Conservation (phyloP, 73 alveolate species). For the Breviolum minutum region DNA sequence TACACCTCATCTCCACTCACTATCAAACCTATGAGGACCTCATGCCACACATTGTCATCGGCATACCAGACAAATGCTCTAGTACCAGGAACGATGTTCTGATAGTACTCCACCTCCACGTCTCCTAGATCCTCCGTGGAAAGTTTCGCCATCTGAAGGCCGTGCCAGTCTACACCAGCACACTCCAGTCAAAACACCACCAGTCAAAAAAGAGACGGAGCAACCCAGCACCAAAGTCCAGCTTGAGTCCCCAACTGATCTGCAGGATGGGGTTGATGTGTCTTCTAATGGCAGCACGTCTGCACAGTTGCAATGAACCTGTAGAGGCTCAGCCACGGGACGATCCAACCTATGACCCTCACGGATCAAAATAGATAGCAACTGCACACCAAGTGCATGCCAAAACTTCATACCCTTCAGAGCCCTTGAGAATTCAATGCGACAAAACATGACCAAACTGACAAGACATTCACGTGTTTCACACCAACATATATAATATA, state of each 20-base stretch:
- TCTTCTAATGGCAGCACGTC: not conserved
- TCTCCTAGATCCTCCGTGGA: not conserved
- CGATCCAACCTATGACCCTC: not conserved
- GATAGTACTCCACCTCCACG: constrained; percentile 69
- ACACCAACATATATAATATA: constrained; percentile 29
- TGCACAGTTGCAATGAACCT: not conserved
- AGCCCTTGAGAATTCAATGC: not conserved
- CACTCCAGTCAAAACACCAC: too few relatives aligned
- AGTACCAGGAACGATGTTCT: not conserved
- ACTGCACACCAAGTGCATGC: constrained; percentile 38
- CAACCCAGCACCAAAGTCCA: not conserved
- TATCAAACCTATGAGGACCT: not conserved
- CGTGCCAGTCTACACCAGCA: not conserved
- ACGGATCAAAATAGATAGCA: not conserved
- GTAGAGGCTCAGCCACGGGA: not conserved
- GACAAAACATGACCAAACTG: too few relatives aligned
- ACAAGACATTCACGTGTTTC: constrained; percentile 16
- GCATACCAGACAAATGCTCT: constrained; percentile 4
- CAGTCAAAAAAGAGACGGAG: too few relatives aligned
- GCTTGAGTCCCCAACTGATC: not conserved
- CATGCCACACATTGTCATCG: constrained; percentile 45
- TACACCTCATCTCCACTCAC: constrained; percentile 1
- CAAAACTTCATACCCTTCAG: not conserved
- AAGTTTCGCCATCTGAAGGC: not conserved
- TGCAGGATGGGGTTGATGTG: too few relatives aligned